These are phyloP conservation scores for Colletotrichum caudatum DNA, from an alignment of 2,329 filamentous ascomycete species.

Conservation along the genomic window DNA sequence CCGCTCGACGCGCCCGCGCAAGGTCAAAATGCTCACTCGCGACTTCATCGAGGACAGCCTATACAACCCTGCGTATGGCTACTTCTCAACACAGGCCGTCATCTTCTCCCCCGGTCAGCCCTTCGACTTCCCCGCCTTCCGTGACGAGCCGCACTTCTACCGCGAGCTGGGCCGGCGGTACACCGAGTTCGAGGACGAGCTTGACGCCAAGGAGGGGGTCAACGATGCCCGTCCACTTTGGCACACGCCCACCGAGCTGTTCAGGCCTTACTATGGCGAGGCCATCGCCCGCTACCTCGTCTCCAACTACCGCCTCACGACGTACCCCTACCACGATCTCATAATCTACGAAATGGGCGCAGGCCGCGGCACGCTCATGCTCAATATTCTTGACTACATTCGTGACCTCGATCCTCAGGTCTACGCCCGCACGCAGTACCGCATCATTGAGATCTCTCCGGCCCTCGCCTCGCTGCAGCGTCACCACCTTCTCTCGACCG, in stretches of 20 bases:
- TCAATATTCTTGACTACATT: constrained; percentile 97
- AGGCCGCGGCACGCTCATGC: constrained; percentile 96
- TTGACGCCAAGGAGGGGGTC: constrained; percentile 77
- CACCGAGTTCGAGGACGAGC: constrained; percentile 86
- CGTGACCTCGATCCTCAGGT: constrained; percentile 89
- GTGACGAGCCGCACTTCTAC: constrained; percentile 89
- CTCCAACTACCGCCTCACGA: constrained; percentile 93
- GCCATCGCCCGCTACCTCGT: constrained; percentile 96
- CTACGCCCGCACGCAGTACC: constrained; percentile 92
- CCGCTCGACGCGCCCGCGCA: constrained; percentile 80
- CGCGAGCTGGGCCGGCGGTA: constrained; percentile 81
- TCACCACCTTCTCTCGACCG: constrained; percentile 74
- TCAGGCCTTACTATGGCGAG: constrained; percentile 96
- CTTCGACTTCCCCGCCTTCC: constrained; percentile 85
- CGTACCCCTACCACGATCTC: constrained; percentile 95
- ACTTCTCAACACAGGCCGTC: constrained; percentile 95
- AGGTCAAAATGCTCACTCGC: constrained; percentile 96
- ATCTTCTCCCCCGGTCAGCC: constrained; percentile 95
- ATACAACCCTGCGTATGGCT: constrained; percentile 94
- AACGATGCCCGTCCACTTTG: constrained; percentile 88
- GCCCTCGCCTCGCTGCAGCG: constrained; percentile 83
- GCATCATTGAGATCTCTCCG: constrained; percentile 94
- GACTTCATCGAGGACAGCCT: constrained; percentile 98
- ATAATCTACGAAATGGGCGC: constrained; percentile 99
- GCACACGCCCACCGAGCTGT: constrained; percentile 98